These are phyloP conservation scores for Eimeria sp. DNA, from an alignment of 169 alveolate genomes.

Conservation along the genomic window DNA sequence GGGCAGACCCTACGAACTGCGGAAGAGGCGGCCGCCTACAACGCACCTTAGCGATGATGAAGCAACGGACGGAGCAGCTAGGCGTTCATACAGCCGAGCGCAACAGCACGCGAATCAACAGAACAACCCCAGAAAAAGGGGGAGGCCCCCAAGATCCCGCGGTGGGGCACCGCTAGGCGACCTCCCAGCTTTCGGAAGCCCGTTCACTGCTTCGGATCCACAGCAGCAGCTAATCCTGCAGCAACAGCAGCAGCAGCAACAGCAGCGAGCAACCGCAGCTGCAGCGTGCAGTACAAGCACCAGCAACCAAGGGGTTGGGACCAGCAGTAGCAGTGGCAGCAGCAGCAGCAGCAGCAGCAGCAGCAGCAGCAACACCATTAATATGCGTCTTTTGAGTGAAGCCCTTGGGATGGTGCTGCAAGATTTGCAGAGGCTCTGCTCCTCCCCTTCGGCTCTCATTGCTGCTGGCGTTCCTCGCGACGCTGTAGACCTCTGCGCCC, in stretches of 20 bases:
- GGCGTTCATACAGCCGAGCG: conserved; percentile 22
- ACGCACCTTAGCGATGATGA: conserved; percentile 24
- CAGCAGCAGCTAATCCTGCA: conserved; percentile 49
- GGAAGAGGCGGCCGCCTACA: conserved; percentile 66
- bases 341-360: conserved; percentile 18
- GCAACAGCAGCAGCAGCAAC: conserved; percentile 58
- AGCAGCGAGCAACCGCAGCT: conserved; percentile 2
- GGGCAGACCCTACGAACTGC: conserved; percentile 68
- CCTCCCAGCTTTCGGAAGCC: conserved; percentile 9
- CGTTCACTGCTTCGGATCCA: conserved; percentile 49
- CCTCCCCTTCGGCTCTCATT: conserved; percentile 67
- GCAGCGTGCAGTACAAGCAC: neutral
- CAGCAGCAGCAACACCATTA: conserved; percentile 44
- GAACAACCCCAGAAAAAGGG: conserved; percentile 53
- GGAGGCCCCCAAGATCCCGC: conserved; percentile 58
- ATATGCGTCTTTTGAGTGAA: conserved; percentile 58
- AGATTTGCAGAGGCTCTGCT: conserved; percentile 50
- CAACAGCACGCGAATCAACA: conserved; percentile 56
- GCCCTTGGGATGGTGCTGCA: conserved; percentile 62
- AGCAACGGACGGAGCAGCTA: conserved; percentile 39
- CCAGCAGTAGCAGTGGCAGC: neutral
- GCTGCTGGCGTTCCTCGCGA: conserved; percentile 70
- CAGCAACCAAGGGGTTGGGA: conserved; percentile 15
- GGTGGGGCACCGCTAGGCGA: conserved; percentile 50
- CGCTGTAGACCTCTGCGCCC: conserved; percentile 59